These are phyloP conservation scores for Cystobasidium sp. DNA, from an alignment of 1,284 basidiomycete species.

Conservation along the genomic window DNA sequence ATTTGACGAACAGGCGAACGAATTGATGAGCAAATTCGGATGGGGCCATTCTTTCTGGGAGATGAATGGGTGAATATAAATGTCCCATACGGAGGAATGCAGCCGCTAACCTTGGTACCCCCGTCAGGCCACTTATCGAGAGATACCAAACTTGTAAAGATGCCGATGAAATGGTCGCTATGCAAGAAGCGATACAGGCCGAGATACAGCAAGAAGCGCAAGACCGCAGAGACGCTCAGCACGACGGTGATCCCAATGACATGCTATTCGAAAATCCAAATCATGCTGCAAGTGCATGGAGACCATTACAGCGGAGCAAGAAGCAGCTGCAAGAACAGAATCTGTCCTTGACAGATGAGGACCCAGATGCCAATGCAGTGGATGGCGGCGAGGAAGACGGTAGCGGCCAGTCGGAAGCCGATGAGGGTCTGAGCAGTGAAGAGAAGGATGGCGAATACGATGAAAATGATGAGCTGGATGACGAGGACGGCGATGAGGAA, in stretches of 20 bases:
- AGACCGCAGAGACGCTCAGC: conserved; percentile 57
- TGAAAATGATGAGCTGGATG: conserved; percentile 47
- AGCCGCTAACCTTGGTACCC: background rate
- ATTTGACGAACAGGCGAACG: conserved; percentile 76
- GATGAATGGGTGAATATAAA: conserved; percentile 70
- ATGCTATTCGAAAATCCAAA: conserved; percentile 67
- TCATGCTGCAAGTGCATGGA: conserved; percentile 54
- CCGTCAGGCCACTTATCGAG: conserved; percentile 65
- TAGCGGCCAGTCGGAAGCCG: conserved; percentile 52
- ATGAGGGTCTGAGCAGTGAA: conserved; percentile 49
- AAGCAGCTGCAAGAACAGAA: conserved; percentile 17
- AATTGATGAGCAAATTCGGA: conserved; percentile 75
- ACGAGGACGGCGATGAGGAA: conserved; percentile 56
- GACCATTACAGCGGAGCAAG: conserved; percentile 34
- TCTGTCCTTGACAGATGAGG: conserved; percentile 14
- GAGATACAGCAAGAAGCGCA: conserved; percentile 71
- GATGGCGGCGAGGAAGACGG: conserved; percentile 50
- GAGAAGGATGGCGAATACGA: conserved; percentile 57
- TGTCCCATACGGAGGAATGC: background rate
- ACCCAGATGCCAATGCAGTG: conserved; percentile 1
- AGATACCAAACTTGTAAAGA: conserved; percentile 73
- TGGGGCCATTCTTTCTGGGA: conserved; percentile 85
- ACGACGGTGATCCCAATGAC: conserved; percentile 56
- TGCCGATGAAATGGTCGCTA: conserved; percentile 66
- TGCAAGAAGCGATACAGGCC: conserved; percentile 73